These are phyloP conservation scores for Phalaenopsis equestris DNA, from an alignment of 106 monocot genomes.

Conservation along the genomic window DNA sequence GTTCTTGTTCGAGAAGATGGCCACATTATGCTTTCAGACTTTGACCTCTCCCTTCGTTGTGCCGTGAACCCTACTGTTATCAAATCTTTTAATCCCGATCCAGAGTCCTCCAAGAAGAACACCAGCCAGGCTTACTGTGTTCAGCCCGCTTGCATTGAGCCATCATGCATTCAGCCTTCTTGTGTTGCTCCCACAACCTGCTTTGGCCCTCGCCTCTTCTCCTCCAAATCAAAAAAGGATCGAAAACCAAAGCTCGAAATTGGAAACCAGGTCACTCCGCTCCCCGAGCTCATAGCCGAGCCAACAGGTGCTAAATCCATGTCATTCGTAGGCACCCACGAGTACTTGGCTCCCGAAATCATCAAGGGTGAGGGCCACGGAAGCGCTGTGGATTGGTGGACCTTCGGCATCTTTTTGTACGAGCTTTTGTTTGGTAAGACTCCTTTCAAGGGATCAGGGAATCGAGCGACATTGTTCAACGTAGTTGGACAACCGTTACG, in stretches of 20 bases:
- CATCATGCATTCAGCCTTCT: constrained; percentile 31
- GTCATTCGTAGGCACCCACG: constrained; percentile 53
- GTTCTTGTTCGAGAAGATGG: constrained; percentile 50
- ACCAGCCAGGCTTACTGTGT: constrained; percentile 20
- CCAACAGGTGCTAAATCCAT: constrained; percentile 45
- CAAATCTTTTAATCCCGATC: constrained; percentile 22
- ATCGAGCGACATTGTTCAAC: constrained; percentile 45
- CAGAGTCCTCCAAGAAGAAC: not conserved
- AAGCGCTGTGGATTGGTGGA: constrained; percentile 51
- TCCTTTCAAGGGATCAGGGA: constrained; percentile 45
- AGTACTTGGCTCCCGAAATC: constrained; percentile 50
- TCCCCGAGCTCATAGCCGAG: constrained; percentile 40
- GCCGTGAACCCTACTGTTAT: constrained; percentile 35
- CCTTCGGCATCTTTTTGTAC: constrained; percentile 46
- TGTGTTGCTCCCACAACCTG: constrained; percentile 28
- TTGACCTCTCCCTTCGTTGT: constrained; percentile 38
- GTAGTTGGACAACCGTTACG: constrained; percentile 41
- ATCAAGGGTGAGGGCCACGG: constrained; percentile 56
- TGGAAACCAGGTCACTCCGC: constrained; percentile 23
- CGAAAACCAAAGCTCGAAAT: constrained; percentile 25
- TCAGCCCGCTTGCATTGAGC: constrained; percentile 31
- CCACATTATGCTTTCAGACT: constrained; percentile 90
- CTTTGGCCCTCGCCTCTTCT: constrained; percentile 30
- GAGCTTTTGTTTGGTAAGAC: constrained; percentile 49
- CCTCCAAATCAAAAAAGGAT: constrained; percentile 38